phyloP scores from a whole-genome alignment of 148 eudicot species.

The Pouteria glomerata region DNA sequence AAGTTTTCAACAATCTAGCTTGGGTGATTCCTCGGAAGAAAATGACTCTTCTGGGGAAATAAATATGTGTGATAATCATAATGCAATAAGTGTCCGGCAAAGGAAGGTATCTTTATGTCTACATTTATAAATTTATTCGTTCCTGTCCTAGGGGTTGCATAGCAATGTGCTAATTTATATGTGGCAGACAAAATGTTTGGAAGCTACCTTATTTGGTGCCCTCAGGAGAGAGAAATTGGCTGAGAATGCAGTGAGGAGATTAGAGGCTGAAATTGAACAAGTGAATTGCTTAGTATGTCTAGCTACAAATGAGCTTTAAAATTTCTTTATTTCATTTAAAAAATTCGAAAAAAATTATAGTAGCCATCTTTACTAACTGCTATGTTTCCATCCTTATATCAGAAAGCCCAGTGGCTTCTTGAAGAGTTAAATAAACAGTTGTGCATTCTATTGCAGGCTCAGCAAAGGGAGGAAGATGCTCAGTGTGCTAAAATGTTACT shows the following conservation, averaged over 20 bases:
- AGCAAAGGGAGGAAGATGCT: constrained; percentile 39
- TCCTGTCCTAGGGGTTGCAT: background rate
- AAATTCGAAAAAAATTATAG: background rate
- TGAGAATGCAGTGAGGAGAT: constrained; percentile 32
- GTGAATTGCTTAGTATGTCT: constrained; percentile 33
- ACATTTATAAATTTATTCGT: background rate
- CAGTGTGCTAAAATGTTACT: constrained; percentile 29
- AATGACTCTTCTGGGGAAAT: constrained; percentile 19
- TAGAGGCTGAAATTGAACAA: constrained; percentile 39
- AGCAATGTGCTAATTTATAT: background rate
- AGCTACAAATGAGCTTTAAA: background rate
- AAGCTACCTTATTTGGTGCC: constrained; percentile 34
- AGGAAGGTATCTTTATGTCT: constrained; percentile 28
- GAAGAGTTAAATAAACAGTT: background rate
- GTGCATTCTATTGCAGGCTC: constrained; percentile 30
- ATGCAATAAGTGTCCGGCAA: constrained; percentile 7
- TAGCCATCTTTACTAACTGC: constrained; percentile 5
- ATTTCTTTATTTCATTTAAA: background rate
- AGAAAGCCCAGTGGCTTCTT: background rate
- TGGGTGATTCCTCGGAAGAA: constrained; percentile 17
- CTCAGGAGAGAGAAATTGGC: constrained; percentile 47
- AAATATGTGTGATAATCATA: constrained; percentile 15
- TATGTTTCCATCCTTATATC: background rate
- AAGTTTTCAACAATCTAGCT: constrained; percentile 15
- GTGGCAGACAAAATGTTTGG: constrained; percentile 31